Percentiles rank a stretch among this genome's conserved stretches.
Evolutionary conservation across 306 rosid species (phyloP).

Genomic region (Trifolium fragiferum): DNA sequence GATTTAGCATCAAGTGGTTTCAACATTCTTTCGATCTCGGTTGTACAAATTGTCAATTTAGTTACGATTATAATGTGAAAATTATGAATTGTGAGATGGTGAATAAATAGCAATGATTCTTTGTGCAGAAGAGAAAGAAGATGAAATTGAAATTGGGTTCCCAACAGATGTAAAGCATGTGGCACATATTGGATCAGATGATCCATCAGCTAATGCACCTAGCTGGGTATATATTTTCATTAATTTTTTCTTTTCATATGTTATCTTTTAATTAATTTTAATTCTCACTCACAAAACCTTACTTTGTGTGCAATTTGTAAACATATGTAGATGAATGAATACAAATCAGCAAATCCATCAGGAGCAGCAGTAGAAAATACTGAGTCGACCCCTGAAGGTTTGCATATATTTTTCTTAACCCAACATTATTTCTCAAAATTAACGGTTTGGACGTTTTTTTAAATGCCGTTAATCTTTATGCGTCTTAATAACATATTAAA

Average conservation of each 20-base stretch:
- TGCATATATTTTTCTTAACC: conserved; percentile 26
- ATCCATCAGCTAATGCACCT: conserved; percentile 52
- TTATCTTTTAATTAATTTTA: not conserved
- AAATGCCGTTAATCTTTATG: too few relatives aligned
- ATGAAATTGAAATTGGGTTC: conserved; percentile 76
- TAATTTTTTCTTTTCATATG: not conserved
- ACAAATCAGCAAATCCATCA: conserved; percentile 48
- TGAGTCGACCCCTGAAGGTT: conserved; percentile 54
- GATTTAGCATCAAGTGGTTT: too few relatives aligned
- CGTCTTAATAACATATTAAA: too few relatives aligned
- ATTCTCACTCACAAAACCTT: conserved; percentile 11
- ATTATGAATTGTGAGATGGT: conserved; percentile 6
- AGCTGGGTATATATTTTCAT: conserved; percentile 51
- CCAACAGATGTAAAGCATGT: conserved; percentile 81
- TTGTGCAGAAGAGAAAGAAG: conserved; percentile 77
- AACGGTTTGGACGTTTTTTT: too few relatives aligned
- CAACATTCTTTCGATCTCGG: too few relatives aligned
- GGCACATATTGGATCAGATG: conserved; percentile 62
- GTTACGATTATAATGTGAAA: too few relatives aligned
- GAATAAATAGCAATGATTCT: conserved; percentile 6
- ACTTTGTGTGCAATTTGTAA: conserved; percentile 30
- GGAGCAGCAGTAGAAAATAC: conserved; percentile 19
- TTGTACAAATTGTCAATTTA: too few relatives aligned
- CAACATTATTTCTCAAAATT: too few relatives aligned
- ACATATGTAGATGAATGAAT: conserved; percentile 65